Percentiles rank a stretch among this genome's conserved stretches.
Conservation (phyloP, 805 yeast genomes). For the Candida ipomoeae region DNA sequence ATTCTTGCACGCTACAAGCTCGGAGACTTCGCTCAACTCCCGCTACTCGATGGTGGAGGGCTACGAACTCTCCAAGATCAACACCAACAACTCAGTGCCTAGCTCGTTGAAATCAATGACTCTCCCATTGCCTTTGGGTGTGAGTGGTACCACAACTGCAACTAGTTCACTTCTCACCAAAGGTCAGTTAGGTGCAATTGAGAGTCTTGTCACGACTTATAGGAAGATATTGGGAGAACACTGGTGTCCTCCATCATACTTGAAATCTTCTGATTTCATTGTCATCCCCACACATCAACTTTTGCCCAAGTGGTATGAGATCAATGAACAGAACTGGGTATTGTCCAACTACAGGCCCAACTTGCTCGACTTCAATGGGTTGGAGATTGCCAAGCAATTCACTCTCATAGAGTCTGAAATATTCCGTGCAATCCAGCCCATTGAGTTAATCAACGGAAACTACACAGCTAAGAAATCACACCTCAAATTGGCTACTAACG, state of each 20-base stretch:
- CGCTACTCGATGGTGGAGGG: constrained; percentile 53
- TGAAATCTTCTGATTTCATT: constrained; percentile 28
- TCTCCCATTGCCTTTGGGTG: constrained; percentile 41
- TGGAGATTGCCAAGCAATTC: constrained; percentile 73
- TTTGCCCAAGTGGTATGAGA: constrained; percentile 45
- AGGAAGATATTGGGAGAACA: constrained; percentile 48
- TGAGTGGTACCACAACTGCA: constrained; percentile 40
- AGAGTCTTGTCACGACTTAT: constrained; percentile 48
- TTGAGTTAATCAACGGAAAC: constrained; percentile 63
- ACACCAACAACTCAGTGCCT: constrained; percentile 44
- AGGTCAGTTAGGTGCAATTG: constrained; percentile 41
- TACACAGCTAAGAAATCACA: constrained; percentile 57
- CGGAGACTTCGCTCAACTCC: constrained; percentile 22
- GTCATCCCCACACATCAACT: constrained; percentile 32
- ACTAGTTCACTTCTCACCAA: constrained; percentile 36
- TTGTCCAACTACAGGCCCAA: constrained; percentile 50
- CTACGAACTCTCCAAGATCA: constrained; percentile 50
- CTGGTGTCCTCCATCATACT: constrained; percentile 38
- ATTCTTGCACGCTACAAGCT: constrained; percentile 18
- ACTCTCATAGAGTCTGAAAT: constrained; percentile 68
- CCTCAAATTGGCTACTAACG: constrained; percentile 58
- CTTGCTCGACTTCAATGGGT: constrained; percentile 56
- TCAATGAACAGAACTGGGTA: constrained; percentile 57
- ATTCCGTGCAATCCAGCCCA: constrained; percentile 58
- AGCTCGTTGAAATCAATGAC: constrained; percentile 38